A percentile compares a stretch with the other conserved stretches of the same genome.
Conservation (phyloP, 176 grass and related monocot species). For the Oryza brachyantha region DNA sequence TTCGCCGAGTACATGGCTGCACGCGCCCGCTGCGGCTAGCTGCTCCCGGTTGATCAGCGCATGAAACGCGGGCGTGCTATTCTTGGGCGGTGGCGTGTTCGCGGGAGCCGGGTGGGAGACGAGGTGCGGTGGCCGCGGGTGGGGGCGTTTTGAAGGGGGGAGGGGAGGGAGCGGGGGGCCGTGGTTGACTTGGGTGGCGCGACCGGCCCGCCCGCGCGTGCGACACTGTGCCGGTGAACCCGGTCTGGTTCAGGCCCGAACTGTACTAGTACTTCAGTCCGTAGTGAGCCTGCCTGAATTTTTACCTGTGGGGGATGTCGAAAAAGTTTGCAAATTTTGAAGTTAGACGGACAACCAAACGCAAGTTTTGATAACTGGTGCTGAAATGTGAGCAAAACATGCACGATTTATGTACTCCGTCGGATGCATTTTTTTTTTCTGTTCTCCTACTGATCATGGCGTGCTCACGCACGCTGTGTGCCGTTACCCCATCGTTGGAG, state of each 20-base stretch:
- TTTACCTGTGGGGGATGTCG: not conserved
- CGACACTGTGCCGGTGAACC: not conserved
- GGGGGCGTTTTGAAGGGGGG: slow-evolving; percentile 31
- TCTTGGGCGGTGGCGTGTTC: slow-evolving; percentile 2
- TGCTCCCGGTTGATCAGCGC: not conserved
- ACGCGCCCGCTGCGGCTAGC: not conserved
- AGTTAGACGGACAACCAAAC: not conserved
- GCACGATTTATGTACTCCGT: not conserved
- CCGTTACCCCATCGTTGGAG: not conserved
- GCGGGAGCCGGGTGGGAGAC: not conserved
- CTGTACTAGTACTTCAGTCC: too few relatives aligned
- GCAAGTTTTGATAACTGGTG: not conserved
- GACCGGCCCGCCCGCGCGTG: not conserved
- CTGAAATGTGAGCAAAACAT: not conserved
- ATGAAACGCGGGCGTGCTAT: not conserved
- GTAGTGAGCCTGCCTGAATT: not conserved
- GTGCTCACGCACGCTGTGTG: too few relatives aligned
- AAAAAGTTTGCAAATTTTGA: not conserved
- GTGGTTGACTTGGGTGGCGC: slow-evolving; percentile 26
- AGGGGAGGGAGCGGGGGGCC: not conserved
- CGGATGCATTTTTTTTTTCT: too few relatives aligned
- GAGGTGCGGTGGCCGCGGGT: not conserved
- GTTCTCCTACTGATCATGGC: too few relatives aligned
- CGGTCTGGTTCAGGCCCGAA: too few relatives aligned
- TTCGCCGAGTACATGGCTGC: slow-evolving; percentile 60